Conservation (phyloP, 208 protist genomes). For the Acanthamoeba royreba region DNA sequence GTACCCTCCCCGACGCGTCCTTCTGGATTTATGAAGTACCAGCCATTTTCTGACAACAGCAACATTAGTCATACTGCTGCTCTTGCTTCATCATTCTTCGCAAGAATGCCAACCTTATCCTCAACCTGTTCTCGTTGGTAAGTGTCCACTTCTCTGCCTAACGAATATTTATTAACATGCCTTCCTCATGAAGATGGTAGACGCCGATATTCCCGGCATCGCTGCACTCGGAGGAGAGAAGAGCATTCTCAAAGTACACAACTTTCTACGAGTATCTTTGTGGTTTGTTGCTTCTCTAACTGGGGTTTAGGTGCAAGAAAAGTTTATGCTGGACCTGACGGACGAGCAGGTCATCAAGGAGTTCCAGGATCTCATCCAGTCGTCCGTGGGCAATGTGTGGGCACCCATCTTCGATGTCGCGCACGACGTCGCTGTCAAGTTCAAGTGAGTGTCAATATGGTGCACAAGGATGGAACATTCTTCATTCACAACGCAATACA, state of each 20-base stretch:
- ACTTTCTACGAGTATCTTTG: neutral
- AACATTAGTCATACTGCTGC: constrained; percentile 82
- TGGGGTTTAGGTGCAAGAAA: constrained; percentile 90
- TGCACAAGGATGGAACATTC: too few species aligned
- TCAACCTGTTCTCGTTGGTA: constrained; percentile 92
- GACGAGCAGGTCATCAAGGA: constrained; percentile 90
- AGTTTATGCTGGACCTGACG: constrained; percentile 89
- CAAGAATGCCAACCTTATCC: constrained; percentile 90
- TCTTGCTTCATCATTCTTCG: constrained; percentile 94
- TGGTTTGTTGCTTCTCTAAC: constrained; percentile 10
- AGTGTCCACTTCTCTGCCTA: constrained; percentile 77
- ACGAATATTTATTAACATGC: neutral
- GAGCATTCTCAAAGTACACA: constrained; percentile 37
- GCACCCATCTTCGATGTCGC: neutral
- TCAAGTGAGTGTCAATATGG: neutral
- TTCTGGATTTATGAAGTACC: neutral
- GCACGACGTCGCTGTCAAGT: neutral
- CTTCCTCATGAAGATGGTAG: constrained; percentile 86
- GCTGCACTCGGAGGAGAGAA: constrained; percentile 74
- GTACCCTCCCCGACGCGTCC: neutral
- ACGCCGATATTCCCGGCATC: constrained; percentile 85
- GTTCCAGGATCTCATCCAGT: constrained; percentile 87
- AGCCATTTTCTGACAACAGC: neutral
- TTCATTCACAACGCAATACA: too few species aligned
- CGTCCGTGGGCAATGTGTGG: neutral